Percentiles rank a stretch among this genome's conserved stretches.
Evolutionary conservation across 1,139 yeast species (phyloP).

Genomic region (Yamadazyma blattariae): DNA sequence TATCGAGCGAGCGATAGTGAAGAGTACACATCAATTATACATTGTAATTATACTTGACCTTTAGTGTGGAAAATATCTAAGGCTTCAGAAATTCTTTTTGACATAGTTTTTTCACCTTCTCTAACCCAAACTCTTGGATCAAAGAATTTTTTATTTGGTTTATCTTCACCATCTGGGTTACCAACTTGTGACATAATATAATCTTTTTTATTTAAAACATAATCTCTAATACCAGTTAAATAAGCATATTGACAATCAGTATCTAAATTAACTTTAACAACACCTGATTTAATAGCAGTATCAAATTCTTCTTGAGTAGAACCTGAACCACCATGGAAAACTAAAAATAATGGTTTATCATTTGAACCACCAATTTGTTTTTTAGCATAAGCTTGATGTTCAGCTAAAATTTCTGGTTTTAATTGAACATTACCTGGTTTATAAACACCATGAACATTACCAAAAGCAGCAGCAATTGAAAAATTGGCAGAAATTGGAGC

Average conservation of each 20-base stretch:
- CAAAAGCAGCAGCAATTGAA: conserved; percentile 99
- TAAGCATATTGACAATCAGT: conserved; percentile 99
- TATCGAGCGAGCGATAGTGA: no score
- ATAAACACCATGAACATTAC: conserved; percentile 99
- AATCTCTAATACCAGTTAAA: conserved; percentile 95
- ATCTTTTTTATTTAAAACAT: conserved; percentile 92
- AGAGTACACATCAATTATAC: no score
- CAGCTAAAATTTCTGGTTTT: conserved; percentile 91
- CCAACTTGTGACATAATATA: conserved; percentile 87
- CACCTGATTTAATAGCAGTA: conserved; percentile 90
- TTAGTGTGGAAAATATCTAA: conserved; percentile 83
- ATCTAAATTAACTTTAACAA: conserved; percentile 98
- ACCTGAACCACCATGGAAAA: conserved; percentile 99
- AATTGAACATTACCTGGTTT: conserved; percentile 98
- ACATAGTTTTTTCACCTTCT: conserved; percentile 99
- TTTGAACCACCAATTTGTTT: conserved; percentile 54
- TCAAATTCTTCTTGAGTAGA: conserved; percentile 89
- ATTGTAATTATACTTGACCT: not conserved
- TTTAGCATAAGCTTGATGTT: conserved; percentile 86
- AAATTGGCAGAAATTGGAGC: conserved; percentile 93
- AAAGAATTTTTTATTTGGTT: conserved; percentile 98
- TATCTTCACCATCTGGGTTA: conserved; percentile 99
- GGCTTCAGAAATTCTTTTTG: conserved; percentile 79
- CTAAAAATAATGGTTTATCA: conserved; percentile 86
- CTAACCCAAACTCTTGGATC: conserved; percentile 99